Conservation (phyloP, 768 basidiomycete species). For the Trichaptum fuscoviolaceum region DNA sequence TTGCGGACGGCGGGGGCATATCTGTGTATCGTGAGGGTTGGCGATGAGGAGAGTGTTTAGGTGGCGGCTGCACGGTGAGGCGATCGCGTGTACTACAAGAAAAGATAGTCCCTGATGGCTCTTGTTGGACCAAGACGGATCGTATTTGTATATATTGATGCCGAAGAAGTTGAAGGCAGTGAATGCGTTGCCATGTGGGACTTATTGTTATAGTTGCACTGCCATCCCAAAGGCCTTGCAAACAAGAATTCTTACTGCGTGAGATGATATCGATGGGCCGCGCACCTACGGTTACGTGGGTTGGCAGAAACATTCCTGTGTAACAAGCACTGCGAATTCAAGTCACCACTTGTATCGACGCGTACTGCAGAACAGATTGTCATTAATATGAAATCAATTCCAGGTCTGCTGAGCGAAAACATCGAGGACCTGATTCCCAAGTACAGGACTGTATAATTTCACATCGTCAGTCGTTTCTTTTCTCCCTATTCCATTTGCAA, state of each 20-base stretch:
- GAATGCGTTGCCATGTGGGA: background rate
- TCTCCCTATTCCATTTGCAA: slow-evolving; percentile 37
- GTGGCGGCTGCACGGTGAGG: background rate
- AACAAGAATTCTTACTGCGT: background rate
- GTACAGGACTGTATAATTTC: slow-evolving; percentile 44
- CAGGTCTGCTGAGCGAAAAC: slow-evolving; percentile 41
- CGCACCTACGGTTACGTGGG: background rate
- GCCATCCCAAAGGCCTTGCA: no score
- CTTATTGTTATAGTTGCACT: background rate
- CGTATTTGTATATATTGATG: background rate
- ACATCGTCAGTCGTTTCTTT: slow-evolving; percentile 51
- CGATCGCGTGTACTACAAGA: background rate
- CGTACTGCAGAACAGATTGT: background rate
- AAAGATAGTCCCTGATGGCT: background rate
- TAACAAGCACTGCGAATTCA: background rate
- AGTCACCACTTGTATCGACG: no score
- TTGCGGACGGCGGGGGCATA: background rate
- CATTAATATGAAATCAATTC: background rate
- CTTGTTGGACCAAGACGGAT: background rate
- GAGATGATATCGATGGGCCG: background rate
- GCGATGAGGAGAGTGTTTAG: background rate
- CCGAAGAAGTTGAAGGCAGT: background rate
- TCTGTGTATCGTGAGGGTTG: background rate
- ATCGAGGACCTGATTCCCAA: slow-evolving; percentile 48
- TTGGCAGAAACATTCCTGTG: background rate